Evolutionary conservation across 2,329 filamentous ascomycete species (phyloP), one percentile per base, ranked within the genome.

Genomic region (Cadophora gregata): DNA sequence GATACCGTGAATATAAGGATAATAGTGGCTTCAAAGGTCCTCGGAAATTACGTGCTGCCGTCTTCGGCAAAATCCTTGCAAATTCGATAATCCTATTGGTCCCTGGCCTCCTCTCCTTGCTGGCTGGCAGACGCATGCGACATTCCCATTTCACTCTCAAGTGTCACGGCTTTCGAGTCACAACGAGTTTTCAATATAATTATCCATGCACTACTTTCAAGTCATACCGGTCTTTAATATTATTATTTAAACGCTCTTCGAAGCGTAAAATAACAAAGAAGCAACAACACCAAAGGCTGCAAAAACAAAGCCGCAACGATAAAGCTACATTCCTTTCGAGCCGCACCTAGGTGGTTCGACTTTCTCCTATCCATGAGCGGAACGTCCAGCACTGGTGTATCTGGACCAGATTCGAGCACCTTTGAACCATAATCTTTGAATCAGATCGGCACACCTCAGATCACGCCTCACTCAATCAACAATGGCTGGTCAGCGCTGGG

Each of bases 401-500:
- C 38, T 42, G 38, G 19, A 42, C 38, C 38, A 42, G 38, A 42
- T 16, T 42, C 10, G 12, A 42, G 38, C 19, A 42, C 19, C 38
- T 42, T 42, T 42, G 38, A 42, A 19, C 38, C 3, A 4, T 19
- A 42, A 42, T 42, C 38, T 16, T 42, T 16, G 38, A 42, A 5
- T 16, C 5, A 12, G 38, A 42, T 42, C 38, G 5, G 19, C 10
- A 2, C 14, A 2, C 31, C 38, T 42, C 38, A 42, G 38, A 42
- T 42, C 16, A 42, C n/a, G 38, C 38, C 19, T 16, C 5, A 16
- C 14, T 42, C 14, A 4, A 16, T 19, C n/a, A 56, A 36, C 21
- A 25, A 58, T 58, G 55, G 24, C 55, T n/a, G 33, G 55, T 27
- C 21, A 7, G 42, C 36, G 33, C 24, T 58, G 55, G 55, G 31